Evolutionary conservation across 192 early-diverging fungal species (phyloP), one percentile per base, ranked within the genome.

Genomic region (Coemansia sp.): DNA sequence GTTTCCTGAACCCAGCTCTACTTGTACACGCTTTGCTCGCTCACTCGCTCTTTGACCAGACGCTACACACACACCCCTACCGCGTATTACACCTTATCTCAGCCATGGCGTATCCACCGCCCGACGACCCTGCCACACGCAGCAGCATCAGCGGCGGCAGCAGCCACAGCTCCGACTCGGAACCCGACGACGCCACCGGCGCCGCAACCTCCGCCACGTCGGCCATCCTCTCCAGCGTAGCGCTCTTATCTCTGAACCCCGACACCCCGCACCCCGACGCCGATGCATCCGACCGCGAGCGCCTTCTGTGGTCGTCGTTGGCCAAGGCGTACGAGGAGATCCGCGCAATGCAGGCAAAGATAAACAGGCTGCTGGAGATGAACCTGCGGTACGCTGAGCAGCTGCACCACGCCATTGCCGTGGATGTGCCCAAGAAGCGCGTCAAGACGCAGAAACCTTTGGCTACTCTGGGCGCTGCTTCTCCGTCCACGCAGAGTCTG

Each of bases 311-410:
- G 50, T 34, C 13, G 18, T 49, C 49, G n/a, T 55, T 72, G 27
- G 37, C 45, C 17, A 61, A 43, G 23, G 55, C 69, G 48, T 52
- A 61, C 18, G 10, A 54, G 17, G 69, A 72, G 30, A 62, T 72
- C 25, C 41, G 45, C 14, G 59, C 61, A 50, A 47, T 72, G 46
- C 63, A 66, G 30, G 41, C 55, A 11, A 59, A 62, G 24, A 53
- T 72, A 33, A 59, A 44, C 55, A 42, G 40, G 23, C 63, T 72
- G 24, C 40, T 72, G 2, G 56, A 53, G 27, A 50, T 72, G 38
- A 72, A 72, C 23, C 42, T 72, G 53, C 63, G 69, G 9, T 72
- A 72, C 38, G 69, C 69, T 24, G 69, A 72, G 56, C 59, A 66
- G 52, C 64, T 72, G 51, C 69, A 61, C 37, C 24, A 53, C n/a